Evolutionary conservation across 345 rosid species (phyloP).

Genomic region (Camelina laxa): DNA sequence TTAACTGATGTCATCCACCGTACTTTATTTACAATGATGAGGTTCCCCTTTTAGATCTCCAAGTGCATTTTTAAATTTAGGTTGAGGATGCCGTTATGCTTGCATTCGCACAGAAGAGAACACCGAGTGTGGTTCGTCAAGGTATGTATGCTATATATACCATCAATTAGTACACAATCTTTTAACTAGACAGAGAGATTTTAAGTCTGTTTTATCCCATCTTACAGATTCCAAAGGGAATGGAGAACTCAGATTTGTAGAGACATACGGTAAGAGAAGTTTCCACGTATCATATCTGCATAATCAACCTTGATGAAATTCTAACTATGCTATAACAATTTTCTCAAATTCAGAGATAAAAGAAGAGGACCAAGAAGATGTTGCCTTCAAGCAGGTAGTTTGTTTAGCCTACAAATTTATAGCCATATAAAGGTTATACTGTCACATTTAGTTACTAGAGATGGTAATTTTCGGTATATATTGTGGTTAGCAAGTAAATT

Average conservation of each 20-base stretch:
- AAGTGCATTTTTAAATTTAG: slow-evolving; percentile 41
- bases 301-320: neutral
- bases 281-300: neutral
- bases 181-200: neutral
- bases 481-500: neutral
- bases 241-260: slow-evolving; percentile 69
- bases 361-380: slow-evolving; percentile 84
- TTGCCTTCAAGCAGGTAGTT: slow-evolving; percentile 82
- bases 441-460: neutral
- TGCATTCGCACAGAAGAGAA: slow-evolving; percentile 65
- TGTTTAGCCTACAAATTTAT: neutral
- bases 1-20: neutral
- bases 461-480: neutral
- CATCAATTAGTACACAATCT: neutral
- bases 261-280: slow-evolving; percentile 70
- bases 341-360: slow-evolving; percentile 63
- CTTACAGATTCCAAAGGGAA: slow-evolving; percentile 65
- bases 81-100: slow-evolving; percentile 91
- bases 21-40: neutral
- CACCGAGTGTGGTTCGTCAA: slow-evolving; percentile 60
- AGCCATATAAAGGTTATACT: neutral
- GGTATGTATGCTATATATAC: slow-evolving; percentile 44
- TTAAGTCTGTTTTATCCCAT: slow-evolving; percentile 10
- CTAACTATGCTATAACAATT: neutral
- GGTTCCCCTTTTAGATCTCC: neutral